Percentiles rank a stretch among this genome's conserved stretches.
Evolutionary conservation across 2,329 filamentous ascomycete genomes (phyloP).

Genomic region (Phyllosticta paracitricarpa): DNA sequence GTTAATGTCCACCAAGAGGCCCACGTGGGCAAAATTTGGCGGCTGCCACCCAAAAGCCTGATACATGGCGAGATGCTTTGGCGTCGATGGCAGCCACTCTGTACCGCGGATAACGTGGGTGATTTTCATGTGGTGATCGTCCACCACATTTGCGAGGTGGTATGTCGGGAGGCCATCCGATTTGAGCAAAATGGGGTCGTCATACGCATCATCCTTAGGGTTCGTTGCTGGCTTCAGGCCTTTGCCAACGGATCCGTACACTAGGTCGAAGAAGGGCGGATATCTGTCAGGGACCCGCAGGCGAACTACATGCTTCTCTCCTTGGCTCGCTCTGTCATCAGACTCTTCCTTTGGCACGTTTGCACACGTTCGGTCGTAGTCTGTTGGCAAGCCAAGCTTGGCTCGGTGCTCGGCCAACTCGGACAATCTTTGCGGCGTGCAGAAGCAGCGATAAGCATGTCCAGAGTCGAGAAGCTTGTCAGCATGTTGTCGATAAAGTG

Average conservation of each 20-base stretch:
- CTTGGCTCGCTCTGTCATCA: conserved; percentile 55
- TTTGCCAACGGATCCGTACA: conserved; percentile 57
- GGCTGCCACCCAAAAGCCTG: conserved; percentile 40
- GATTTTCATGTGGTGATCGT: conserved; percentile 91
- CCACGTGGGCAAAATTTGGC: conserved; percentile 40
- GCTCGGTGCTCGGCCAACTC: conserved; percentile 54
- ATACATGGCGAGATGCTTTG: conserved; percentile 56
- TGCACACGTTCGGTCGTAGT: conserved; percentile 66
- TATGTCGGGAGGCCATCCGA: conserved; percentile 90
- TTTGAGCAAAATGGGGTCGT: conserved; percentile 86
- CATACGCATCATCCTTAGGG: conserved; percentile 41
- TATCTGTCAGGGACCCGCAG: conserved; percentile 56
- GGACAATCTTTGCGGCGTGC: conserved; percentile 60
- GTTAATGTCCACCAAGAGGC: conserved; percentile 37
- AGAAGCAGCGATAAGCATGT: conserved; percentile 90
- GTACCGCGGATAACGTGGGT: conserved; percentile 90
- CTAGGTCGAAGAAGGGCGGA: conserved; percentile 61
- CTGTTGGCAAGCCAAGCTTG: conserved; percentile 46
- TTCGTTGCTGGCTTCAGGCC: conserved; percentile 37
- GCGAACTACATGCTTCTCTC: conserved; percentile 67
- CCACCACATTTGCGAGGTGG: conserved; percentile 92
- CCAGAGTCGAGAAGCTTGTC: conserved; percentile 57
- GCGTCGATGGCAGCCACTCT: conserved; percentile 95
- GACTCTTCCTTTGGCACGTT: conserved; percentile 58
- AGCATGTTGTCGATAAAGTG: conserved; percentile 62